Conservation (phyloP, 179 eudicot genomes). For the Beta macrorhiza region DNA sequence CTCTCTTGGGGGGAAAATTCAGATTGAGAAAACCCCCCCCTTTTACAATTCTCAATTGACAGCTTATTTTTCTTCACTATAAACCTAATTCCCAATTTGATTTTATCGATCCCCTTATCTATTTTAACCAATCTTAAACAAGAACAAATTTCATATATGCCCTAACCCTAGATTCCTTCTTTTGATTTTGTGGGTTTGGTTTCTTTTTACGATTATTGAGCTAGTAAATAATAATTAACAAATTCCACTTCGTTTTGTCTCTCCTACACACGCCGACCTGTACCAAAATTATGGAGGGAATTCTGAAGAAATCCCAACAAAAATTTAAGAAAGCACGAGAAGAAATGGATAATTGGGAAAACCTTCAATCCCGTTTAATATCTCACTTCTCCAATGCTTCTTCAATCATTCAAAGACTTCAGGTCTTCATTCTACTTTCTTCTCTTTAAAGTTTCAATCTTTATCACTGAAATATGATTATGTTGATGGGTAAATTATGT, state of each 20-base stretch:
- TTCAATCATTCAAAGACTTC: slow-evolving; percentile 57
- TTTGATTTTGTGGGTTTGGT: slow-evolving; percentile 6
- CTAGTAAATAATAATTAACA: neutral
- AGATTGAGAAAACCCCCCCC: neutral
- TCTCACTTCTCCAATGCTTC: slow-evolving; percentile 67
- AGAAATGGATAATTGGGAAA: slow-evolving; percentile 63
- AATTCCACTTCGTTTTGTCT: no score
- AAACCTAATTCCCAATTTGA: neutral
- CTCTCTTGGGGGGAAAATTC: neutral
- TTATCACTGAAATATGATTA: neutral
- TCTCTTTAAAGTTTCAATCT: slow-evolving; percentile 6
- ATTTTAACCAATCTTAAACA: neutral
- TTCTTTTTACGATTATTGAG: slow-evolving; percentile 6
- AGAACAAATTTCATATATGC: neutral
- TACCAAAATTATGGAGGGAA: slow-evolving; percentile 44
- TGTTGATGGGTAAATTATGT: neutral
- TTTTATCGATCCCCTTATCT: neutral
- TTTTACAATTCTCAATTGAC: neutral
- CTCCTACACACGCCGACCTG: no score
- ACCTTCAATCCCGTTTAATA: slow-evolving; percentile 57
- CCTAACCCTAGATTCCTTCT: slow-evolving; percentile 7
- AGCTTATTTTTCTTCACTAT: neutral
- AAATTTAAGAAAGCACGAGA: slow-evolving; percentile 55
- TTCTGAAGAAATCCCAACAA: slow-evolving; percentile 65
- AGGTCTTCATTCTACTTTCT: slow-evolving; percentile 33